phyloP scores from a whole-genome alignment of 805 yeast species.

The Starmerella khaoyaiensis region DNA sequence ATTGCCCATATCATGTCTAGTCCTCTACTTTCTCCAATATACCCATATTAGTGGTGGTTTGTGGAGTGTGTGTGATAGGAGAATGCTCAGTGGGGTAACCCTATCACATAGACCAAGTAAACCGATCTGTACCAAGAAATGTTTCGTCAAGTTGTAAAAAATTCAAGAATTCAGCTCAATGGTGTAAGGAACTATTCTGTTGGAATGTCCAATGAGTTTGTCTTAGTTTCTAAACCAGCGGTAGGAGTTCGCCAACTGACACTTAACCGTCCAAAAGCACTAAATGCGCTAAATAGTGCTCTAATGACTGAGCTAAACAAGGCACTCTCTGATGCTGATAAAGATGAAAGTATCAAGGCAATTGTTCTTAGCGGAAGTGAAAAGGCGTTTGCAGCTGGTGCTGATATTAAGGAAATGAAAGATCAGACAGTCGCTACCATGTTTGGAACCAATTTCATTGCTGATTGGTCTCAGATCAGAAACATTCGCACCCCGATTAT shows the following conservation, averaged over 20 bases:
- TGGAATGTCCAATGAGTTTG: constrained; percentile 27
- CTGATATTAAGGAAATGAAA: constrained; percentile 42
- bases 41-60: too few species aligned
- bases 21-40: too few species aligned
- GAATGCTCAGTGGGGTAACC: too few species aligned
- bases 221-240: constrained; percentile 31
- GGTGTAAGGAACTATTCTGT: constrained; percentile 11
- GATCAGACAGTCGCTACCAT: constrained; percentile 30
- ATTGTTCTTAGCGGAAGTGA: constrained; percentile 37
- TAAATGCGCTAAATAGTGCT: constrained; percentile 32
- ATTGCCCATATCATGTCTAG: too few species aligned
- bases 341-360: constrained; percentile 33
- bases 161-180: constrained; percentile 1
- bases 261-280: constrained; percentile 35
- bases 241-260: constrained; percentile 31
- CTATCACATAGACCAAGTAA: too few species aligned
- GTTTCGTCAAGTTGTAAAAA: too few species aligned
- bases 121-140: too few species aligned
- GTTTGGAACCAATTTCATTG: constrained; percentile 29
- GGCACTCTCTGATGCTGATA: constrained; percentile 30
- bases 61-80: too few species aligned
- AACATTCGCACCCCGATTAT: constrained; percentile 36
- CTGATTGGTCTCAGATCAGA: constrained; percentile 32
- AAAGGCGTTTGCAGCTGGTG: constrained; percentile 43
- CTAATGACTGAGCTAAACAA: constrained; percentile 30